A percentile compares a stretch with the other conserved stretches of the same genome.
These are phyloP conservation scores for Curvularia verruculosa DNA, from an alignment of 2,329 filamentous ascomycete genomes.

Conservation along the genomic window DNA sequence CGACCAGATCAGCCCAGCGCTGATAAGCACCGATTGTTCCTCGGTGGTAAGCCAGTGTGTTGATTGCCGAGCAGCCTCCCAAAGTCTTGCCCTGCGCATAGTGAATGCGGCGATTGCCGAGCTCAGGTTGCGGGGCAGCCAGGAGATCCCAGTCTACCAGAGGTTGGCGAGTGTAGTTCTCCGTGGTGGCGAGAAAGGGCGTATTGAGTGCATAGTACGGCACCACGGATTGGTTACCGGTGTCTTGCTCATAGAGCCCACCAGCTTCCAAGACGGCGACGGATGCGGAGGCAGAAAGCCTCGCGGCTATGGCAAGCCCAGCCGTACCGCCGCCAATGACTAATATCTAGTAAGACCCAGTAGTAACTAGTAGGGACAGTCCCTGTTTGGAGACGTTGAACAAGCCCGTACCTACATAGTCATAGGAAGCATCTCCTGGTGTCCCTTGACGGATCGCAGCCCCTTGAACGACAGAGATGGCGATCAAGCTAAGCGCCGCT, in stretches of 20 bases:
- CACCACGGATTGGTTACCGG: slow-evolving; percentile 36
- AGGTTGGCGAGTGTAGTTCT: slow-evolving; percentile 27
- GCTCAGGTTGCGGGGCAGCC: slow-evolving; percentile 25
- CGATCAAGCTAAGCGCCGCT: background rate
- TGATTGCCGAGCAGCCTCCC: slow-evolving; percentile 37
- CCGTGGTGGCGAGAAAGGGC: slow-evolving; percentile 24
- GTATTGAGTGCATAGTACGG: slow-evolving; percentile 29
- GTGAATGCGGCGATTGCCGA: slow-evolving; percentile 33
- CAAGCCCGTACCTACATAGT: slow-evolving; percentile 6
- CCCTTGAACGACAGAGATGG: background rate
- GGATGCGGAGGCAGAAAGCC: slow-evolving; percentile 26
- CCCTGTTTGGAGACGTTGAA: background rate
- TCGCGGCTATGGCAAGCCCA: slow-evolving; percentile 33
- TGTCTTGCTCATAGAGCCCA: slow-evolving; percentile 32
- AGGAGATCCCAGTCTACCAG: slow-evolving; percentile 40
- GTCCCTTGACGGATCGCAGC: background rate
- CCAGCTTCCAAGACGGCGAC: slow-evolving; percentile 41
- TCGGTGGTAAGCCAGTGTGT: slow-evolving; percentile 37
- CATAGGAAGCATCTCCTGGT: slow-evolving; percentile 5
- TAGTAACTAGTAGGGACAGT: slow-evolving; percentile 15
- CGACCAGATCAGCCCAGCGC: slow-evolving; percentile 41
- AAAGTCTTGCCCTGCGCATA: slow-evolving; percentile 44
- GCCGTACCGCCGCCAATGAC: slow-evolving; percentile 40
- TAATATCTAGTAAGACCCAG: slow-evolving; percentile 31
- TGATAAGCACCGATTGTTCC: slow-evolving; percentile 29